Conservation (phyloP, 106 monocot genomes). For the Narthecium ossifragum region DNA sequence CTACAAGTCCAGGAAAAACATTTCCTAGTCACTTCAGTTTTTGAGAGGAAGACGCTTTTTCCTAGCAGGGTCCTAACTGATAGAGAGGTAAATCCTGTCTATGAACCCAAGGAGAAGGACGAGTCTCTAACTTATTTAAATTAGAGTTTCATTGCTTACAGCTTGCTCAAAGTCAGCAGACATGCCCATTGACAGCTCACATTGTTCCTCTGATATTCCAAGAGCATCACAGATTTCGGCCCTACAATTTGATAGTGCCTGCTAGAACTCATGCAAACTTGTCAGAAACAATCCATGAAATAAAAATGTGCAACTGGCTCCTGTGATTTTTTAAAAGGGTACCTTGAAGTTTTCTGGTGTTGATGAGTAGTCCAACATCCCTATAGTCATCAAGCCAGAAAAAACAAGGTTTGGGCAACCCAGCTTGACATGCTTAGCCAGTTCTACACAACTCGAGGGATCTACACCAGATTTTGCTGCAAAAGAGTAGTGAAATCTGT, state of each 20-base stretch:
- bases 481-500: no score
- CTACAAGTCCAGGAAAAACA: no score
- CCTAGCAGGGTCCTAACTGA: no score
- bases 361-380: conserved; percentile 70
- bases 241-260: conserved; percentile 50
- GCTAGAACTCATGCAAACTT: background rate
- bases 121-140: no score
- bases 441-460: conserved; percentile 53
- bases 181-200: conserved; percentile 84
- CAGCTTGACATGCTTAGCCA: conserved; percentile 75
- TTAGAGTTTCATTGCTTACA: conserved; percentile 22
- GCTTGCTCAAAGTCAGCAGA: conserved; percentile 75
- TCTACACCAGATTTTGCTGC: conserved; percentile 89
- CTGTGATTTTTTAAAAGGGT: no score
- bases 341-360: conserved; percentile 89
- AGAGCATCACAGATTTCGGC: conserved; percentile 51
- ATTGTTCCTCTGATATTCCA: conserved; percentile 57
- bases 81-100: no score
- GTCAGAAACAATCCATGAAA: no score
- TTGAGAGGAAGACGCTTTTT: no score
- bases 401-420: conserved; percentile 71
- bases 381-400: conserved; percentile 92
- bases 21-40: no score
- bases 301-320: no score
- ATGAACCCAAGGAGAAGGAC: no score